Base-by-base conservation (phyloP, 441 rosid species). In the Aquilaria agallochum region DNA sequence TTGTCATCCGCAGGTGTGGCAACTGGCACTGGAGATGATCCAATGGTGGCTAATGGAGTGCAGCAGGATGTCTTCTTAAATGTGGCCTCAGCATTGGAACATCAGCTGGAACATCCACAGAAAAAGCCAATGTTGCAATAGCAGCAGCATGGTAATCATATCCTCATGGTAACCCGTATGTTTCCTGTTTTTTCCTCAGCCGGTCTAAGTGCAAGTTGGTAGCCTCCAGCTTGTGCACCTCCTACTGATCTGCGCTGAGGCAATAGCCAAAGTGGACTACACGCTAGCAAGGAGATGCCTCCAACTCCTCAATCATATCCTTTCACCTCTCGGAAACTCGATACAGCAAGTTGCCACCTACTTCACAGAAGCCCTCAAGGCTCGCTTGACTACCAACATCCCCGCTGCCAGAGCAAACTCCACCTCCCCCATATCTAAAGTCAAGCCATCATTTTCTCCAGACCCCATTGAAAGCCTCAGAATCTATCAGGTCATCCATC, bases 281-380 rank as follows among this genome's bases (percentile, higher is more conserved):
- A 70, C 81, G 85, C 51, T 78, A 58, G 88, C 86, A 7, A 55
- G 83, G 53, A 77, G 68, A 71, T 76, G 65, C 53, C 80, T 85
- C 11, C 78, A 83, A 59, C 89, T 74, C 58, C 87, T 86, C 9
- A 78, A 77, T 66, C 55, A 73, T 5, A 79, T 86, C 5, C 84
- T 76, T 7, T 62, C 82, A 7, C 87, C 85, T 0, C 74, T 83
- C 0, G 84, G 92, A 1, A 83, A 81, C 66, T 77, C 89, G 32
- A 81, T 83, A 89, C 83, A 86, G 62, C 63, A 87, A 45, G 84
- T 86, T 10, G 85, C 80, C 4, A 68, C 89, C 55, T 86, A 80
- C 73, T 81, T 83, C 80, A 68, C 83, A 2, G 85, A 86, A 48
- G 85, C 92, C 5, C 71, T 81, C 1, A 78, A 66, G 85, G 50